A percentile compares a stretch with the other conserved stretches of the same genome.
These are phyloP conservation scores for Geotrichum bryndzae DNA, from an alignment of 1,139 yeast species.

Conservation along the genomic window DNA sequence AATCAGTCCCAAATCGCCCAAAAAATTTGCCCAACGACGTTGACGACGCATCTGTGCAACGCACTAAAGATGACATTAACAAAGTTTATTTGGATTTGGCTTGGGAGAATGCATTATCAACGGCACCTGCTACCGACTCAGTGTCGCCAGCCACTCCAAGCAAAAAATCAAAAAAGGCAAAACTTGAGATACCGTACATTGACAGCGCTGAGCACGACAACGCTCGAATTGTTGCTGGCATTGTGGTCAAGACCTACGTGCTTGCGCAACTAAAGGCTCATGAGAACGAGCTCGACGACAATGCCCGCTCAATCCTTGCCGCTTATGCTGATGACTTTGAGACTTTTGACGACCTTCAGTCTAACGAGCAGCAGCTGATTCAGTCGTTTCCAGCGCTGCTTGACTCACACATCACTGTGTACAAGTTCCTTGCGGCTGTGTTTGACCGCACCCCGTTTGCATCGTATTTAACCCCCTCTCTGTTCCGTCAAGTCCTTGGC, in stretches of 20 bases:
- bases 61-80: neutral
- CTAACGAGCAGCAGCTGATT: slow-evolving; percentile 50
- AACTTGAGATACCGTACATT: slow-evolving; percentile 1
- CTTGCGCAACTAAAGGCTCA: neutral
- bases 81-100: slow-evolving; percentile 1
- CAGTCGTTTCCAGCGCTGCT: slow-evolving; percentile 47
- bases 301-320: slow-evolving; percentile 1
- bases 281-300: neutral
- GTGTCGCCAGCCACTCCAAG: neutral
- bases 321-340: neutral
- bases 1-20: slow-evolving; percentile 24
- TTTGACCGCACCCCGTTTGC: slow-evolving; percentile 39
- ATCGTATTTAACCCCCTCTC: slow-evolving; percentile 38
- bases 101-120: slow-evolving; percentile 1
- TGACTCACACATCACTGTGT: slow-evolving; percentile 47
- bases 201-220: slow-evolving; percentile 34
- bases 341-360: slow-evolving; percentile 46
- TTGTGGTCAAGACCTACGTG: slow-evolving; percentile 22
- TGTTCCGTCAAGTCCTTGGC: slow-evolving; percentile 50
- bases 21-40: slow-evolving; percentile 4
- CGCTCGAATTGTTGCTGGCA: slow-evolving; percentile 37
- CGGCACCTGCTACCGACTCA: neutral
- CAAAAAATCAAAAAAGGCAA: neutral
- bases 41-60: neutral
- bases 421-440: slow-evolving; percentile 44